Base-by-base conservation (phyloP, 106 monocot species). In the Amphibolis antarctica region DNA sequence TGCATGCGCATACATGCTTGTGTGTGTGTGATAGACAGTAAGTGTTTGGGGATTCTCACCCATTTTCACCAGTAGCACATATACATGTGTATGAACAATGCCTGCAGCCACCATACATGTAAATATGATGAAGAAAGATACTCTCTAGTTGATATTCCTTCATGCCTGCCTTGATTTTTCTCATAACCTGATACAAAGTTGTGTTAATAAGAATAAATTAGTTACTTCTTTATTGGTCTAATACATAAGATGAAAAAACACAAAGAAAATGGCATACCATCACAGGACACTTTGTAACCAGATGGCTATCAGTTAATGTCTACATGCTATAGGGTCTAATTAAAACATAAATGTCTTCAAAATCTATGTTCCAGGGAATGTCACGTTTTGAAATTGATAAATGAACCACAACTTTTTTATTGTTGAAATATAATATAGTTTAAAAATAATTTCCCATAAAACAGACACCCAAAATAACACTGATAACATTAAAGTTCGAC, bases 131-230 rank as follows among this genome's bases (percentile, higher is more conserved):
- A 63, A 96, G 86, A 65, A 96, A 96, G 50, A 79, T 82, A 76
- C 96, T 96, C 73, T 96, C 96, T 73, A 96, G 56, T 46, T 96
- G 96, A 80, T 96, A 96, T 66, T 96, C 96, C 65, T 90, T 90
- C 86, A 96, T 86, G 28, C 80, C 90, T 64, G 80, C 64, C 59
- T 30, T 84, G 46, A 67, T 66, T 76, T 65, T 82, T 75, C 80
- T 83, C 96, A 96, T 90, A 56, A 96, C 96, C 96, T 96, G 48
- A 44, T 69, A 42, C 45, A 26, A 54, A 80, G 64, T 17, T 9
- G 67, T 26, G 11, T 44, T 31, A 10, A 50, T 59, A 3, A 4
- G 36, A 36, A 36, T 7, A 2, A 36, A 36, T 7, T 36, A 36
- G 36, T 36, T 36, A 4, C 36, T 36, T n/a, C n/a, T n/a, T n/a